phyloP scores from a whole-genome alignment of 805 yeast genomes.

The Pichia deserticola region DNA sequence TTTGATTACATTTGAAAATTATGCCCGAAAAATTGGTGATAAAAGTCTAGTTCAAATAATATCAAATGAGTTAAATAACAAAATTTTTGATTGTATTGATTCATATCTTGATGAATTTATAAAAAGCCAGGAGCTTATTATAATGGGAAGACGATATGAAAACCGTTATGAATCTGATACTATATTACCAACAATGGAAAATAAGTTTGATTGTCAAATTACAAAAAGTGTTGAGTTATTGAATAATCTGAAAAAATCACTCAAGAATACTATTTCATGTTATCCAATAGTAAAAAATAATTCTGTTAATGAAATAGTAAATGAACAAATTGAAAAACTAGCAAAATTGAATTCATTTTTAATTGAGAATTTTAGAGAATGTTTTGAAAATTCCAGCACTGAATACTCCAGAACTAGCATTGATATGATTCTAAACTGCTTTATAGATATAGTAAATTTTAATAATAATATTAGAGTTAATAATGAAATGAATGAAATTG shows the following conservation, averaged over 20 bases:
- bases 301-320: conserved; percentile 39
- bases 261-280: conserved; percentile 20
- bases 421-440: conserved; percentile 10
- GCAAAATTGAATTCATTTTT: background rate
- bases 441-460: conserved; percentile 4
- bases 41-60: background rate
- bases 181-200: background rate
- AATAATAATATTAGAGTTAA: background rate
- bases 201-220: background rate
- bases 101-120: background rate
- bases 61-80: conserved; percentile 9
- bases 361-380: too few species aligned
- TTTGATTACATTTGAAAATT: conserved; percentile 2
- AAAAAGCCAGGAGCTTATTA: conserved; percentile 1
- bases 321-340: conserved; percentile 29
- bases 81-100: background rate
- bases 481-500: background rate
- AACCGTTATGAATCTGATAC: background rate
- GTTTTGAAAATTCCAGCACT: background rate
- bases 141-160: conserved; percentile 4
- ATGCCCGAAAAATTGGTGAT: background rate
- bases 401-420: background rate
- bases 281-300: conserved; percentile 44
- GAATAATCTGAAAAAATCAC: too few species aligned
- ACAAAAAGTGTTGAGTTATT: background rate